Base-by-base conservation (phyloP, 1,284 basidiomycete species). In the Sporisorium iseilematis-ciliati region DNA sequence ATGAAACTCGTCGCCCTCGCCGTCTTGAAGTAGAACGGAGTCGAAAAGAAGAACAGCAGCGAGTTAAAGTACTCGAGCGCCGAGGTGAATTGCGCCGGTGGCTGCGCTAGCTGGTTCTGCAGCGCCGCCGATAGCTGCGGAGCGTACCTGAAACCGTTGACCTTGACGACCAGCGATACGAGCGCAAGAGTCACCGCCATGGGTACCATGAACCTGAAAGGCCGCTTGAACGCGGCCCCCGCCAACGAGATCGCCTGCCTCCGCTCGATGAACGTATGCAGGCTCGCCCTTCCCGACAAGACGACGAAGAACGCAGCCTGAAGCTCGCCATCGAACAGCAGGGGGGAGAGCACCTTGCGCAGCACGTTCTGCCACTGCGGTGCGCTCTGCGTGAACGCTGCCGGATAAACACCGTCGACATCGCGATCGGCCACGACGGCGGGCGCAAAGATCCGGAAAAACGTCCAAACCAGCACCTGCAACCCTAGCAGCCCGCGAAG, bases 381-480 rank as follows among this genome's bases (percentile, higher is more conserved):
- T 5, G 64, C 51, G 6, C 33, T 14, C 35, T 2, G 14, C 6
- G 12, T 14, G 26, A 79, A 78, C 4, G 50, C 35, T 11, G 78
- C 78, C 2, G 78, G 78, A 26, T 68, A 68, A n/a, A 63, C 54
- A 10, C 73, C 73, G 55, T 76, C 72, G 0, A 65, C 14, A 12
- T 80, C 78, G 14, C 73, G 61, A 48, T 77, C 75, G 0, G 69
- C 60, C 0, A 76, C 78, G 7, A 80, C 56, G n/a, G 78, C 78
- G 6, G 80, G 78, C 3, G 78, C 78, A 54, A 82, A 77, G 42
- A 79, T 49, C 18, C 80, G 72, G 62, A 82, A 77, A 55, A 82
- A 82, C 12, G 68, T 75, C 74, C 74, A 82, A 0, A 82, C 33
- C 21, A 80, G 52, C 29, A 75, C 72, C 35, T 82, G 73, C 21